A percentile compares a stretch with the other conserved stretches of the same genome.
These are phyloP conservation scores for Anthostomella pinea DNA, from an alignment of 2,329 filamentous ascomycete genomes.

Conservation along the genomic window DNA sequence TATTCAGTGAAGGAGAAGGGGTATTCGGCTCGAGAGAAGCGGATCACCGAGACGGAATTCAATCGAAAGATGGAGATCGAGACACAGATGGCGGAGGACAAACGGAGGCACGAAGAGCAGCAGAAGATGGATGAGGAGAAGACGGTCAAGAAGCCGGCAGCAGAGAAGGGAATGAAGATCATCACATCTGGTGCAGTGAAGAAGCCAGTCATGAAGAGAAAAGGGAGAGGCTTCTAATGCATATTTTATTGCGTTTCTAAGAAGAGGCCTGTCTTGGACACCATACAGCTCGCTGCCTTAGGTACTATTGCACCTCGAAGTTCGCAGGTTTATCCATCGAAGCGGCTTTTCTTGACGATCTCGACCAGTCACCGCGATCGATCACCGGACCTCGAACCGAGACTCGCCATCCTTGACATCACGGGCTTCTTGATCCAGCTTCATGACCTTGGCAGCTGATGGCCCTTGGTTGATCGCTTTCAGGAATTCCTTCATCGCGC, in stretches of 20 bases:
- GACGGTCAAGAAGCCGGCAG: conserved; percentile 40
- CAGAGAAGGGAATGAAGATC: conserved; percentile 50
- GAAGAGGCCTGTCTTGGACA: too few relatives aligned
- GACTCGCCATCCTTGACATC: conserved; percentile 63
- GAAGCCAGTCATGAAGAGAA: conserved; percentile 56
- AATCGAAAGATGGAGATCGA: conserved; percentile 93
- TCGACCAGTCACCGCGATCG: too few relatives aligned
- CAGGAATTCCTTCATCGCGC: conserved; percentile 65
- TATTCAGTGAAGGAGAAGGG: conserved; percentile 98
- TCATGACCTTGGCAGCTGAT: conserved; percentile 66
- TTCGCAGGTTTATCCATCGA: too few relatives aligned
- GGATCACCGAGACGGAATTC: conserved; percentile 86
- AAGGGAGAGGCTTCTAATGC: conserved; percentile 52
- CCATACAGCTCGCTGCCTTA: too few relatives aligned
- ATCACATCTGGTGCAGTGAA: conserved; percentile 60
- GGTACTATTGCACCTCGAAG: too few relatives aligned
- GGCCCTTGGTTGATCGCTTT: conserved; percentile 76
- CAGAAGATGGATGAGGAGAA: conserved; percentile 49
- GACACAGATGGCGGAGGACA: conserved; percentile 85
- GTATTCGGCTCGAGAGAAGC: conserved; percentile 81
- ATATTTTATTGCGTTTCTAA: too few relatives aligned
- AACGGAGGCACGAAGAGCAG: conserved; percentile 61
- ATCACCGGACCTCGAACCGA: conserved; percentile 58
- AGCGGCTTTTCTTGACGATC: too few relatives aligned
- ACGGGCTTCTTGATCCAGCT: conserved; percentile 68